phyloP scores from a whole-genome alignment of 2,329 filamentous ascomycete species.

The Monascus ruber region DNA sequence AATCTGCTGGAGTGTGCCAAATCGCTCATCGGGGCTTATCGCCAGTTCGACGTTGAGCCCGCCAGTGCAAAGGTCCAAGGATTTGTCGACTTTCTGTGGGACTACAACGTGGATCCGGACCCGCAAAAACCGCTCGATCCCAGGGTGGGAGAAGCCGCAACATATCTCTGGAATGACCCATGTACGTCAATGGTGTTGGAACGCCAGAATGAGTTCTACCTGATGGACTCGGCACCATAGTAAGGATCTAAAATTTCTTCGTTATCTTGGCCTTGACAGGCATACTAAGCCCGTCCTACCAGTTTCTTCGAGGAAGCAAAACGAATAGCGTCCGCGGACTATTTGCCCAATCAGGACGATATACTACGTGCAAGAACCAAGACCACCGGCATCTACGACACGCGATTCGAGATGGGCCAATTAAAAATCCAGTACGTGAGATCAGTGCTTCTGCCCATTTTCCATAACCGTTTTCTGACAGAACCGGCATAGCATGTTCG shows the following conservation, averaged over 20 bases:
- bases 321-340: constrained; percentile 72
- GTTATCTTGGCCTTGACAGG: constrained; percentile 7
- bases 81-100: constrained; percentile 66
- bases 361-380: constrained; percentile 93
- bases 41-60: constrained; percentile 78
- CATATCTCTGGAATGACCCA: constrained; percentile 81
- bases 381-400: constrained; percentile 98
- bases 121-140: constrained; percentile 74
- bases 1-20: constrained; percentile 96
- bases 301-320: constrained; percentile 94
- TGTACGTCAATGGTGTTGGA: constrained; percentile 75
- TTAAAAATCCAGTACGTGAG: constrained; percentile 86
- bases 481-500: constrained; percentile 69
- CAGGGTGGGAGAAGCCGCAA: constrained; percentile 70
- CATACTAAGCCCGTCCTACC: constrained; percentile 10
- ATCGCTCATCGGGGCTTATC: constrained; percentile 80
- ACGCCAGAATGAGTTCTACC: constrained; percentile 92
- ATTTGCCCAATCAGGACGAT: constrained; percentile 87
- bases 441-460: neutral
- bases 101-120: constrained; percentile 83
- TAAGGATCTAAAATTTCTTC: constrained; percentile 38
- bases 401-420: constrained; percentile 95
- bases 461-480: constrained; percentile 1
- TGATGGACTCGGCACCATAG: constrained; percentile 99
- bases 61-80: constrained; percentile 59